These are phyloP conservation scores for Suillus spraguei DNA, from an alignment of 768 basidiomycete species.

Conservation along the genomic window DNA sequence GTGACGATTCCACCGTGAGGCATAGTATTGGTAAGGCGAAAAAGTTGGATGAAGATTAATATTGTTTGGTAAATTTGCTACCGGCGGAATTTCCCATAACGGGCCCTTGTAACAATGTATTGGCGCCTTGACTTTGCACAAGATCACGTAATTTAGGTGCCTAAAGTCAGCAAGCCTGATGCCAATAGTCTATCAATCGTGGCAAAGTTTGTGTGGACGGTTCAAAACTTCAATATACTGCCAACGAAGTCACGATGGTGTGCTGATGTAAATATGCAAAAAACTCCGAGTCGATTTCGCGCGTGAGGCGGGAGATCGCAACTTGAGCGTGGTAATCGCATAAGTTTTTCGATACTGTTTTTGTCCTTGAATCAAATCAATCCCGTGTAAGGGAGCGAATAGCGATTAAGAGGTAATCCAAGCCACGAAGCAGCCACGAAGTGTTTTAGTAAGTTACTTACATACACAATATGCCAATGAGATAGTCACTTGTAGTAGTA, in stretches of 20 bases:
- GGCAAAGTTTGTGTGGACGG: too few species aligned
- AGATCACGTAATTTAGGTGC: neutral
- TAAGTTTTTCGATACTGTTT: neutral
- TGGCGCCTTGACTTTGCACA: neutral
- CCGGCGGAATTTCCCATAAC: conserved; percentile 7
- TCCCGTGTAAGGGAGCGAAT: too few species aligned
- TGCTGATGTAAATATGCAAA: neutral
- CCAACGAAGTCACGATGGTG: too few species aligned
- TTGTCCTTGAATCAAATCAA: neutral
- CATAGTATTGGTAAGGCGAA: neutral
- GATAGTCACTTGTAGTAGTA: neutral
- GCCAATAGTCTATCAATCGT: too few species aligned
- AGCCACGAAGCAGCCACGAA: neutral
- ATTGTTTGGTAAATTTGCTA: neutral
- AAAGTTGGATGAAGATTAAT: neutral
- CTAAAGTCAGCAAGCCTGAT: too few species aligned
- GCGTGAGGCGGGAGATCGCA: neutral
- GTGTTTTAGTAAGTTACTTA: neutral
- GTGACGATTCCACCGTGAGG: too few species aligned
- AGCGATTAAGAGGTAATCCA: neutral
- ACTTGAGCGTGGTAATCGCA: neutral
- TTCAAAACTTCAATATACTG: too few species aligned
- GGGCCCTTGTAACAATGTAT: neutral
- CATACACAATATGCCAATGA: neutral
- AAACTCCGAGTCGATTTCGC: neutral